Conservation (phyloP, 2,329 filamentous ascomycete genomes). For the Fusarium coicis region DNA sequence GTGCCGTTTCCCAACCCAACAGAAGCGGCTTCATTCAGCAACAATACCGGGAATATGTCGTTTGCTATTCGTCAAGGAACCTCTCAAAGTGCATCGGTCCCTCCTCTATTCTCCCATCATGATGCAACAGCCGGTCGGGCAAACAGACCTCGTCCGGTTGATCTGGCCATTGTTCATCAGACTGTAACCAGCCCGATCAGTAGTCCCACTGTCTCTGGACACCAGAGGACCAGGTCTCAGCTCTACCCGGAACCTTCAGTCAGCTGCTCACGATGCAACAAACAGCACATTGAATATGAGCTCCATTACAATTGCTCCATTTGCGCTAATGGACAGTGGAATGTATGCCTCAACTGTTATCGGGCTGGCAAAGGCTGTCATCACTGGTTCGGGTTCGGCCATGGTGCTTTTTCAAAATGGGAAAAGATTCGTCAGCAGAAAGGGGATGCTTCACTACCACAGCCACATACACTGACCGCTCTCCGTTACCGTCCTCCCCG, state of each 20-base stretch:
- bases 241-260: constrained; percentile 78
- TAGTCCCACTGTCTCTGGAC: constrained; percentile 48
- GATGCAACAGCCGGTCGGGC: constrained; percentile 38
- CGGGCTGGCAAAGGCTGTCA: constrained; percentile 79
- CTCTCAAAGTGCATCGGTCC: constrained; percentile 6
- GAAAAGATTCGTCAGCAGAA: constrained; percentile 59
- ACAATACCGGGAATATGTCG: constrained; percentile 44
- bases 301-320: constrained; percentile 84
- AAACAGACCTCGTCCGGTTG: constrained; percentile 50
- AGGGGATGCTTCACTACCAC: constrained; percentile 54
- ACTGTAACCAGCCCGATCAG: constrained; percentile 46
- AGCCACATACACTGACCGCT: constrained; percentile 68
- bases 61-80: constrained; percentile 52
- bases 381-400: constrained; percentile 90
- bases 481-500: constrained; percentile 66
- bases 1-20: constrained; percentile 36
- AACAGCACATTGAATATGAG: constrained; percentile 81
- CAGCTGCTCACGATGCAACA: constrained; percentile 76
- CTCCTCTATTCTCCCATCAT: constrained; percentile 24
- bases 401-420: constrained; percentile 75
- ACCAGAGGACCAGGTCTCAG: constrained; percentile 58
- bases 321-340: constrained; percentile 78
- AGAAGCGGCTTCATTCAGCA: constrained; percentile 32
- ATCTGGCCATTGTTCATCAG: constrained; percentile 53
- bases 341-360: constrained; percentile 86